A percentile compares a stretch with the other conserved stretches of the same genome.
These are phyloP conservation scores for Hemileia vastatrix DNA, from an alignment of 1,284 basidiomycete genomes.

Conservation along the genomic window DNA sequence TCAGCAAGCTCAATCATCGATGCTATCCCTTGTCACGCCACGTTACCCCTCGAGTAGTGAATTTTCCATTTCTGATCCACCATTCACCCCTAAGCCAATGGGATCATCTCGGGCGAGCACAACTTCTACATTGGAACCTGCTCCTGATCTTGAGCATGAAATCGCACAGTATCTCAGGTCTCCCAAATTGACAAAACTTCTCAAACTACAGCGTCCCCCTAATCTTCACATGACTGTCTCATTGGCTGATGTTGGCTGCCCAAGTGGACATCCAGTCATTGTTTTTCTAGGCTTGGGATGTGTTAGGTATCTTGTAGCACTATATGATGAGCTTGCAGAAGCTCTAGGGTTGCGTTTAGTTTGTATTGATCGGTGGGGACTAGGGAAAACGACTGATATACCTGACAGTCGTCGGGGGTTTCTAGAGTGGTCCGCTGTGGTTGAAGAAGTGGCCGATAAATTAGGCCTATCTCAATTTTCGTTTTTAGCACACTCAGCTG, in stretches of 20 bases:
- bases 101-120: too few relatives aligned
- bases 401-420: constrained; percentile 57
- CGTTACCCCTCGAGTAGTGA: too few relatives aligned
- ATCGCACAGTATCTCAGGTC: constrained; percentile 60
- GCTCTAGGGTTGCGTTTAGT: constrained; percentile 76
- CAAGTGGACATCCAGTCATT: constrained; percentile 71
- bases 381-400: constrained; percentile 68
- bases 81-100: too few relatives aligned
- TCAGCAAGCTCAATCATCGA: too few relatives aligned
- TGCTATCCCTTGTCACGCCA: too few relatives aligned
- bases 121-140: not conserved
- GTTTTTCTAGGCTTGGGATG: constrained; percentile 88
- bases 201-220: constrained; percentile 66
- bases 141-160: not conserved
- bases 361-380: constrained; percentile 92
- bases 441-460: constrained; percentile 76
- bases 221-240: constrained; percentile 74
- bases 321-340: constrained; percentile 92
- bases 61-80: too few relatives aligned
- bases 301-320: constrained; percentile 82
- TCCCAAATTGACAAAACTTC: constrained; percentile 66
- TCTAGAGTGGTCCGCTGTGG: constrained; percentile 78
- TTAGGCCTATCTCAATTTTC: constrained; percentile 71
- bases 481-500: constrained; percentile 91
- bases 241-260: constrained; percentile 75